phyloP scores from a whole-genome alignment of 1,139 yeast genomes.

The Saccharomyces hybrid region DNA sequence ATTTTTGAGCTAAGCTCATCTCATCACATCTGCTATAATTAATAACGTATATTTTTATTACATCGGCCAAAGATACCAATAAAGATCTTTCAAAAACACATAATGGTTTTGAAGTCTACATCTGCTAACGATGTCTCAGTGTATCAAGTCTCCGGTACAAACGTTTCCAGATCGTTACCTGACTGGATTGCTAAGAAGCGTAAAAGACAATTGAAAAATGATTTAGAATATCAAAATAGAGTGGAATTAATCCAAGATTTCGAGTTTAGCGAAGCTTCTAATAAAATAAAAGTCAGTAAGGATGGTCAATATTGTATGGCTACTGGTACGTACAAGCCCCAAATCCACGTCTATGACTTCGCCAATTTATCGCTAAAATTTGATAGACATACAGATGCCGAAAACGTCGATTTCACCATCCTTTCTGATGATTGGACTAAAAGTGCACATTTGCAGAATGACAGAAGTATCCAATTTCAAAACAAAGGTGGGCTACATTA shows the following conservation, averaged over 20 bases:
- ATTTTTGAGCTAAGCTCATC: slow-evolving; percentile 16
- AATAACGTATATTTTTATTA: neutral
- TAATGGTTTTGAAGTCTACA: slow-evolving; percentile 73
- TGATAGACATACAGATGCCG: slow-evolving; percentile 93
- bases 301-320: slow-evolving; percentile 97
- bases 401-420: slow-evolving; percentile 81
- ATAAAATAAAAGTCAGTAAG: slow-evolving; percentile 70
- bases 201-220: slow-evolving; percentile 77
- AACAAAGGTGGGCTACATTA: slow-evolving; percentile 92
- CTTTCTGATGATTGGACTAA: slow-evolving; percentile 95
- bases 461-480: slow-evolving; percentile 86
- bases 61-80: neutral
- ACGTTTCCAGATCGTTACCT: slow-evolving; percentile 83
- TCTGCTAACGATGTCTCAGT: slow-evolving; percentile 83
- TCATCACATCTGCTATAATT: slow-evolving; percentile 19
- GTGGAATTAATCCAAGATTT: slow-evolving; percentile 92
- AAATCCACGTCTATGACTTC: slow-evolving; percentile 92
- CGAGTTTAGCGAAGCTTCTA: slow-evolving; percentile 94
- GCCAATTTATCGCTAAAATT: slow-evolving; percentile 84
- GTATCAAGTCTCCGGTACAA: slow-evolving; percentile 94
- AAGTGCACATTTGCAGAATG: slow-evolving; percentile 89
- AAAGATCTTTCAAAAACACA: neutral
- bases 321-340: slow-evolving; percentile 96
- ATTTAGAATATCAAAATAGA: slow-evolving; percentile 77
- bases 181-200: slow-evolving; percentile 96